Evolutionary conservation across 1,284 basidiomycete genomes (phyloP), one percentile per base, ranked within the genome.

Genomic region (Psilocybe mexicana): DNA sequence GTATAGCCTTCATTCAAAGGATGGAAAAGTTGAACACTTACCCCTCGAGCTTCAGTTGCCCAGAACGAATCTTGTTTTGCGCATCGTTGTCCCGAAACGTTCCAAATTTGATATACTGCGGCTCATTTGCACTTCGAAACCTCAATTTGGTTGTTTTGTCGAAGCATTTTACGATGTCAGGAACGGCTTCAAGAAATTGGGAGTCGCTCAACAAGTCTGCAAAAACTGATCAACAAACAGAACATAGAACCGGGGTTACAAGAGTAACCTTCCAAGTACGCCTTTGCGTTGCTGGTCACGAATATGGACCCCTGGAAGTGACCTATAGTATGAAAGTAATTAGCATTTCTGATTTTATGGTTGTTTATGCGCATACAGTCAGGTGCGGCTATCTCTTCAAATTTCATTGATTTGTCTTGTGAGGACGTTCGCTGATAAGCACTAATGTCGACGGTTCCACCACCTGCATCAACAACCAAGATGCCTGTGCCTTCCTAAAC

Each of bases 391-490:
- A 72, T 70, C 51, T 75, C 74, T 55, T 70, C 69, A 54, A 71
- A 74, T 18, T 18, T 18, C 18, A 18, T 18, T 3, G 54, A 48
- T 25, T 63, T 55, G 7, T 36, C 43, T 6, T 43, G 18, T 64
- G 30, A 52, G 30, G 56, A 43, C 18, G 63, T 65, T 65, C 70
- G 43, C 63, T 71, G 58, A 60, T 84, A 84, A 2, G 80, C 74
- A 61, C 81, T 83, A 33, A 85, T 62, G 47, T 85, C 83, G 3
- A 85, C 68, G 0, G 82, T 85, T 0, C 83, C 83, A 33, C 82
- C 82, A 1, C 83, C 83, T 1, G 81, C 82, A 60, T 85, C 83
- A 18, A 86, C 76, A 12, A 87, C 73, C n/a, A 82, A 72, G 1
- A 85, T 71, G 0, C 78, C 79, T 10, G 76, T 67, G 1, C 74